These are phyloP conservation scores for Blastobotrys mokoenaii DNA, from an alignment of 805 yeast species.

Conservation along the genomic window DNA sequence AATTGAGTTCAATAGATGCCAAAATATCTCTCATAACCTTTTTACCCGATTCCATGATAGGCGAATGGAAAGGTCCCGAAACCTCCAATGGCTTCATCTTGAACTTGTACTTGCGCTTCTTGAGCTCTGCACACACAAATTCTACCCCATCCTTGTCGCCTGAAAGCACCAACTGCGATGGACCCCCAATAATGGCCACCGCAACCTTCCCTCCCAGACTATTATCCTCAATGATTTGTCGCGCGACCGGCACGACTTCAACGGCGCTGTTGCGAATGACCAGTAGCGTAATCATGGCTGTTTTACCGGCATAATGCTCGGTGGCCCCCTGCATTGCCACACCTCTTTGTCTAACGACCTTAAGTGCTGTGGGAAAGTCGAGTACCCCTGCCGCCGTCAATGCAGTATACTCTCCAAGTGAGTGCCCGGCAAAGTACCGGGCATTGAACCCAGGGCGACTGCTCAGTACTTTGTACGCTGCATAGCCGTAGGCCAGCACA, in stretches of 20 bases:
- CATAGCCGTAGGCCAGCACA: slow-evolving; percentile 35
- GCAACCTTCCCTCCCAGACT: slow-evolving; percentile 19
- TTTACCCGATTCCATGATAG: slow-evolving; percentile 32
- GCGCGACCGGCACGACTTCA: neutral
- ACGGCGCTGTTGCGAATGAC: neutral
- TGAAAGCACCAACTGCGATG: slow-evolving; percentile 36
- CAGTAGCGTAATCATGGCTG: slow-evolving; percentile 1
- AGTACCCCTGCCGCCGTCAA: slow-evolving; percentile 32
- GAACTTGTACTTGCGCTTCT: slow-evolving; percentile 18
- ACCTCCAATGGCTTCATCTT: slow-evolving; percentile 34
- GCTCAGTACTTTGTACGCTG: slow-evolving; percentile 25
- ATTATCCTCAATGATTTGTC: neutral
- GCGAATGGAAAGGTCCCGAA: slow-evolving; percentile 44
- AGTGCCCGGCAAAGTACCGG: slow-evolving; percentile 36
- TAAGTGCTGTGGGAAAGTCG: slow-evolving; percentile 30
- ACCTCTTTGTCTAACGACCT: slow-evolving; percentile 39
- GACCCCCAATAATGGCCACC: slow-evolving; percentile 42
- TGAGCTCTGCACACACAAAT: slow-evolving; percentile 18
- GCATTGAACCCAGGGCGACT: slow-evolving; percentile 2
- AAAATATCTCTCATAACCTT: slow-evolving; percentile 25
- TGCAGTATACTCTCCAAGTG: slow-evolving; percentile 45
- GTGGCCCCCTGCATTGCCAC: slow-evolving; percentile 36
- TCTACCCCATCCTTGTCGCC: slow-evolving; percentile 31
- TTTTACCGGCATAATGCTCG: neutral
- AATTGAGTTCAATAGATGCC: slow-evolving; percentile 11